Evolutionary conservation across 2,329 filamentous ascomycete genomes (phyloP).

Genomic region (Nemania sp.): DNA sequence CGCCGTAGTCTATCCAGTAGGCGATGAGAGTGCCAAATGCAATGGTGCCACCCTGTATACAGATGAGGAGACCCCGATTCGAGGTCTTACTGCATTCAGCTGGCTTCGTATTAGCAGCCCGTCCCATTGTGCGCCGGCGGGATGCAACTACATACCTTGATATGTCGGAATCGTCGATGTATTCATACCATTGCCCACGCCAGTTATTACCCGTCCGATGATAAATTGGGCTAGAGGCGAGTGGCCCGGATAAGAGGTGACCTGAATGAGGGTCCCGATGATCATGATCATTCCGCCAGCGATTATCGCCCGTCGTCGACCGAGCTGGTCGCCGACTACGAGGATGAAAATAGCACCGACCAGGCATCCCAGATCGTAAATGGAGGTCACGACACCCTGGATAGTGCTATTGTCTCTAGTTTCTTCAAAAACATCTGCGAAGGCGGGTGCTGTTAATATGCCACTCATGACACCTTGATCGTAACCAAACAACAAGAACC

Average conservation of each 20-base stretch:
- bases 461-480: conserved; percentile 50
- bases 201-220: conserved; percentile 55
- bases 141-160: conserved; percentile 41
- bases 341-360: conserved; percentile 55
- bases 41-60: conserved; percentile 51
- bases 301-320: conserved; percentile 59
- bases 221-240: conserved; percentile 51
- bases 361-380: conserved; percentile 53
- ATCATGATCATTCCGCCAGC: conserved; percentile 60
- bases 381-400: conserved; percentile 52
- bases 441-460: conserved; percentile 56
- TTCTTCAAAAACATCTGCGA: conserved; percentile 53
- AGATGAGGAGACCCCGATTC: conserved; percentile 49
- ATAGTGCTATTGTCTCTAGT: conserved; percentile 50
- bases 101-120: conserved; percentile 25
- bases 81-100: conserved; percentile 51
- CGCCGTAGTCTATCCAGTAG: conserved; percentile 59
- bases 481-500: conserved; percentile 61
- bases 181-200: conserved; percentile 58
- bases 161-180: conserved; percentile 53
- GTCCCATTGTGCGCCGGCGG: too few relatives aligned
- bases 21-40: conserved; percentile 50
- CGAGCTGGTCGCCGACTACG: conserved; percentile 56
- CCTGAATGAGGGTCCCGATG: conserved; percentile 59
- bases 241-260: conserved; percentile 42